Evolutionary conservation across 1,284 basidiomycete species (phyloP).

Genomic region (Neolentinus lepideus): DNA sequence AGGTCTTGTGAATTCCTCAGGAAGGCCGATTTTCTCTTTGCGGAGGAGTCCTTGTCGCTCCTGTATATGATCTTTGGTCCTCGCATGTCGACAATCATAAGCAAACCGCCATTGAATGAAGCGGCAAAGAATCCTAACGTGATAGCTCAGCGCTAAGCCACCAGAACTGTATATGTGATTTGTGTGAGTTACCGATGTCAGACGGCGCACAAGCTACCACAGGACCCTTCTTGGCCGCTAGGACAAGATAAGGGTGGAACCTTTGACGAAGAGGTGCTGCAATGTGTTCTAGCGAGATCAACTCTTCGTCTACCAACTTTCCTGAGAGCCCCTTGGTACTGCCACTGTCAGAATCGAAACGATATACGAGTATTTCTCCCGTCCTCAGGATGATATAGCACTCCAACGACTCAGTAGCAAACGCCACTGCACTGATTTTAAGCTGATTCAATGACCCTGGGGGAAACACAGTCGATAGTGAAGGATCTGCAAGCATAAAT

Average conservation of each 20-base stretch:
- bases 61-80: constrained; percentile 54
- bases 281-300: constrained; percentile 42
- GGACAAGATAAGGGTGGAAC: constrained; percentile 56
- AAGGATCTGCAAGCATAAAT: constrained; percentile 38
- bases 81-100: constrained; percentile 67
- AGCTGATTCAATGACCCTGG: constrained; percentile 25
- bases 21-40: constrained; percentile 24
- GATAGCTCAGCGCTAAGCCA: not conserved
- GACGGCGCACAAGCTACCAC: constrained; percentile 54
- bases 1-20: constrained; percentile 21
- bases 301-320: constrained; percentile 32
- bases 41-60: constrained; percentile 27
- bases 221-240: constrained; percentile 42
- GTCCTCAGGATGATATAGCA: constrained; percentile 52
- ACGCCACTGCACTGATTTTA: constrained; percentile 44
- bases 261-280: constrained; percentile 29
- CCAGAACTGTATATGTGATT: too few species aligned
- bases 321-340: constrained; percentile 11
- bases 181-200: constrained; percentile 65
- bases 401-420: constrained; percentile 65
- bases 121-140: constrained; percentile 66
- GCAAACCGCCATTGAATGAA: constrained; percentile 50
- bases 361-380: constrained; percentile 63
- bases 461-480: constrained; percentile 26
- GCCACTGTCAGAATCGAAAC: constrained; percentile 31